Percentiles rank a stretch among this genome's conserved stretches.
Evolutionary conservation across 2,329 filamentous ascomycete genomes (phyloP).

Genomic region (Botrytis deweyae): DNA sequence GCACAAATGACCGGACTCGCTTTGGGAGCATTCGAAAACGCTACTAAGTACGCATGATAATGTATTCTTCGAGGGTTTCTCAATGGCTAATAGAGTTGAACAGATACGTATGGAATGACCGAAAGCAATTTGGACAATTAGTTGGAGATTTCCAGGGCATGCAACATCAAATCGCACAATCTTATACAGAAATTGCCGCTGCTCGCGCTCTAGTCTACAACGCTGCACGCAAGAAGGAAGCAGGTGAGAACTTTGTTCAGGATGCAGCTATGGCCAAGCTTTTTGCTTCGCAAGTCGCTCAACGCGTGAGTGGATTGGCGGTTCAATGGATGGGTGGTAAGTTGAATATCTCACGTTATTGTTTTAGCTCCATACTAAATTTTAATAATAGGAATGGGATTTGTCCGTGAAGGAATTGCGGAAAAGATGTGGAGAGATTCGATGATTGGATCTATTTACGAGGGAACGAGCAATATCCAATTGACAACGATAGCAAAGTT

Average conservation of each 20-base stretch:
- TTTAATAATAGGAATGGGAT: constrained; percentile 67
- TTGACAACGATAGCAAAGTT: constrained; percentile 69
- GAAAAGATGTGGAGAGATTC: constrained; percentile 98
- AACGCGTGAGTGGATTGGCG: constrained; percentile 77
- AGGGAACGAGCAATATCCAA: constrained; percentile 82
- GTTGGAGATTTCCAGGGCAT: constrained; percentile 98
- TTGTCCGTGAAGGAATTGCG: constrained; percentile 90
- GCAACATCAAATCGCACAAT: constrained; percentile 98
- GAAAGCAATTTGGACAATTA: constrained; percentile 90
- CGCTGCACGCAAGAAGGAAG: constrained; percentile 96
- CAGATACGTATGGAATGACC: constrained; percentile 95
- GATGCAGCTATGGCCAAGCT: constrained; percentile 99
- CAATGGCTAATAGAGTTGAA: constrained; percentile 26
- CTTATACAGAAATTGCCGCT: constrained; percentile 89
- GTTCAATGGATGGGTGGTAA: constrained; percentile 97
- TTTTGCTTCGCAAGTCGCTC: constrained; percentile 89
- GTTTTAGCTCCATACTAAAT: constrained; percentile 1
- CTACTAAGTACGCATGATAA: constrained; percentile 60
- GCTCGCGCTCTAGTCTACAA: constrained; percentile 94
- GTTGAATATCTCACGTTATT: background rate
- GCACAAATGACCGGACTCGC: constrained; percentile 98
- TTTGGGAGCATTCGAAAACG: constrained; percentile 92
- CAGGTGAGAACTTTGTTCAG: constrained; percentile 88
- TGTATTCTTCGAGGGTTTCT: background rate
- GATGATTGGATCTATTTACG: constrained; percentile 98